Evolutionary conservation across 257 asterid genomes (phyloP).

Genomic region (Haberlea rhodopensis): DNA sequence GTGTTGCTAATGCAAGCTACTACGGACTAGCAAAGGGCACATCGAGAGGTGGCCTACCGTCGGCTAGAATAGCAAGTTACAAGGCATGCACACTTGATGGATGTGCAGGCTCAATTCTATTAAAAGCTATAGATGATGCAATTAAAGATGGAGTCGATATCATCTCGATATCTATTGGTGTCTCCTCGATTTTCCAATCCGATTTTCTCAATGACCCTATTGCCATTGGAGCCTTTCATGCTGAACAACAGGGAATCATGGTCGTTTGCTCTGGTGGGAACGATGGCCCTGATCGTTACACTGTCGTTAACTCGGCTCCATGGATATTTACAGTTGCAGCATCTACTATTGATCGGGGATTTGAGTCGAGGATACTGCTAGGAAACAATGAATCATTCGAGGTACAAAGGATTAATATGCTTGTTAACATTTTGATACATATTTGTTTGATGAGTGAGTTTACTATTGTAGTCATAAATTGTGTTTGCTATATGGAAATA

Average conservation of each 20-base stretch:
- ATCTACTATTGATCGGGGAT: conserved; percentile 55
- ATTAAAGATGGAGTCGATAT: conserved; percentile 72
- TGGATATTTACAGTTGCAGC: conserved; percentile 81
- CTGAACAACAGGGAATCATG: conserved; percentile 49
- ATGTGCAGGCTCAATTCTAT: conserved; percentile 46
- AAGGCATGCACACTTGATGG: conserved; percentile 53
- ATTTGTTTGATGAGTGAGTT: not conserved
- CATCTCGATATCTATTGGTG: conserved; percentile 63
- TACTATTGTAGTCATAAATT: not conserved
- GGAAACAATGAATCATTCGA: conserved; percentile 47
- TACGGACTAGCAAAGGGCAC: conserved; percentile 60
- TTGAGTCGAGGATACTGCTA: conserved; percentile 43
- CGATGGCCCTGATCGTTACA: conserved; percentile 58
- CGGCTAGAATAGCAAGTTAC: conserved; percentile 68
- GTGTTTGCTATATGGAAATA: conserved; percentile 17
- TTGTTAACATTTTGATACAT: not conserved
- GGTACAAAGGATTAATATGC: conserved; percentile 28
- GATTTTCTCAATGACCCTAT: conserved; percentile 60
- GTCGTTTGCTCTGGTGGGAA: conserved; percentile 76
- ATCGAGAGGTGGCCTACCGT: conserved; percentile 64
- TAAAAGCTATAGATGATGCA: conserved; percentile 75
- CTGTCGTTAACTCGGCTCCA: conserved; percentile 67
- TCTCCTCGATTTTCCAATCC: conserved; percentile 38
- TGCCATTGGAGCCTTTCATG: conserved; percentile 80
- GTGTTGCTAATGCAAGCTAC: conserved; percentile 52